Percentiles rank a stretch among this genome's conserved stretches.
Conservation (phyloP, 495 filamentous ascomycete genomes). For the Podospora appendiculata region DNA sequence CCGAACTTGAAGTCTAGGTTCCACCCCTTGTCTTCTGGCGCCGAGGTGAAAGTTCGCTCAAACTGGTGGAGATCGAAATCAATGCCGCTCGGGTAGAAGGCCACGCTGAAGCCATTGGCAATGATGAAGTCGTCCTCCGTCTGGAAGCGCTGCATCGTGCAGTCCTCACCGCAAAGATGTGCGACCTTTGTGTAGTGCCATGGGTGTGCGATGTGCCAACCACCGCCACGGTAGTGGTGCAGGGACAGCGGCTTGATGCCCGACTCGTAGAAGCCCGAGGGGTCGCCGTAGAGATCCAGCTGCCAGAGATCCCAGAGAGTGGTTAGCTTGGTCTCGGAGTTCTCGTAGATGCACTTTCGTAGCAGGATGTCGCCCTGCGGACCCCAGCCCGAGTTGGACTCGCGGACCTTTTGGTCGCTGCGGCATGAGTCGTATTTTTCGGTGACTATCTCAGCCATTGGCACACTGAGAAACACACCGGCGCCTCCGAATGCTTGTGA, state of each 20-base stretch:
- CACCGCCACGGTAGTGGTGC: slow-evolving; percentile 60
- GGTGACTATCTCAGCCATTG: slow-evolving; percentile 57
- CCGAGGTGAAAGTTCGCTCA: slow-evolving; percentile 57
- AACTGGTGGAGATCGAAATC: slow-evolving; percentile 54
- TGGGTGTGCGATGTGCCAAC: slow-evolving; percentile 45
- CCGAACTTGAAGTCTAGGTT: slow-evolving; percentile 45
- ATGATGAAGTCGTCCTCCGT: slow-evolving; percentile 53
- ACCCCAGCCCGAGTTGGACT: slow-evolving; percentile 47
- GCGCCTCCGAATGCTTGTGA: slow-evolving; percentile 63
- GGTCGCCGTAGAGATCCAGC: slow-evolving; percentile 53
- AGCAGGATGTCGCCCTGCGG: slow-evolving; percentile 57
- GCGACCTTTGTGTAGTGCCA: slow-evolving; percentile 60
- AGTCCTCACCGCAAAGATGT: slow-evolving; percentile 51
- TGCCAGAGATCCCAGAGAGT: slow-evolving; percentile 53
- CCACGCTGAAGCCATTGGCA: slow-evolving; percentile 55
- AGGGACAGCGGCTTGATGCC: slow-evolving; percentile 50
- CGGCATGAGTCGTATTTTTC: slow-evolving; percentile 47
- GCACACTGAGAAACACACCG: slow-evolving; percentile 57
- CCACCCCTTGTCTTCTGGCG: slow-evolving; percentile 45
- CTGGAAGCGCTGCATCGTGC: slow-evolving; percentile 57
- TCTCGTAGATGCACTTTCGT: slow-evolving; percentile 52
- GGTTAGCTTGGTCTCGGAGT: slow-evolving; percentile 48
- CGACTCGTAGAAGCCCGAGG: slow-evolving; percentile 57
- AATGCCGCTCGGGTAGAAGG: slow-evolving; percentile 49
- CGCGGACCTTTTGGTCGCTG: slow-evolving; percentile 42